These are phyloP conservation scores for Xylariaceae sp. DNA, from an alignment of 2,329 filamentous ascomycete species.

Conservation along the genomic window DNA sequence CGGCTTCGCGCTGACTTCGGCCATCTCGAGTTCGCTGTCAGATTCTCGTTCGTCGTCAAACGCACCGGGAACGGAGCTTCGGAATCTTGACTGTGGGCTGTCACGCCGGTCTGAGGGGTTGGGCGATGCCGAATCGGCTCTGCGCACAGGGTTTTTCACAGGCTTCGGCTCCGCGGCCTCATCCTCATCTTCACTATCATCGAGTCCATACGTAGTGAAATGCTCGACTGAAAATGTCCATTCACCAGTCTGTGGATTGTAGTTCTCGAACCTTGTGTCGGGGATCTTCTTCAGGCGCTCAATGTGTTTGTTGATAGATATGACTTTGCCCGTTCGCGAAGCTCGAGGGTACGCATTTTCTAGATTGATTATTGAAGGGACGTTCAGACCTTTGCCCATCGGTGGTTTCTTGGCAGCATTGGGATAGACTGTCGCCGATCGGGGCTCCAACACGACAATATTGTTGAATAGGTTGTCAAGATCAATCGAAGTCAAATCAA, in stretches of 20 bases:
- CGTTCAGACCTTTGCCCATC: constrained; percentile 83
- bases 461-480: constrained; percentile 74
- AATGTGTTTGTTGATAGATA: constrained; percentile 74
- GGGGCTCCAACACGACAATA: constrained; percentile 71
- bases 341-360: constrained; percentile 89
- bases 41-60: constrained; percentile 63
- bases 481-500: constrained; percentile 77
- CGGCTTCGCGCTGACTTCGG: constrained; percentile 46
- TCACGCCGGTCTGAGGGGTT: constrained; percentile 44
- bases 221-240: constrained; percentile 96
- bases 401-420: constrained; percentile 73
- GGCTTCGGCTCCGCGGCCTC: constrained; percentile 52
- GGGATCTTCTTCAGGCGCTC: constrained; percentile 73
- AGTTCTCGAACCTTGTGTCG: constrained; percentile 78
- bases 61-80: constrained; percentile 65
- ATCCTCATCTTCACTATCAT: constrained; percentile 72
- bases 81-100: constrained; percentile 53
- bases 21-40: constrained; percentile 50
- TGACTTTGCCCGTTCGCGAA: constrained; percentile 55
- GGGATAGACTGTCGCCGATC: constrained; percentile 85
- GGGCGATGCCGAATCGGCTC: constrained; percentile 21
- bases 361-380: constrained; percentile 81
- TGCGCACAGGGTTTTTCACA: constrained; percentile 14
- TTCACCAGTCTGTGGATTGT: constrained; percentile 72
- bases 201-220: constrained; percentile 91